Percentiles rank a stretch among this genome's conserved stretches.
These are phyloP conservation scores for Candida koratica DNA, from an alignment of 805 yeast genomes.

Conservation along the genomic window DNA sequence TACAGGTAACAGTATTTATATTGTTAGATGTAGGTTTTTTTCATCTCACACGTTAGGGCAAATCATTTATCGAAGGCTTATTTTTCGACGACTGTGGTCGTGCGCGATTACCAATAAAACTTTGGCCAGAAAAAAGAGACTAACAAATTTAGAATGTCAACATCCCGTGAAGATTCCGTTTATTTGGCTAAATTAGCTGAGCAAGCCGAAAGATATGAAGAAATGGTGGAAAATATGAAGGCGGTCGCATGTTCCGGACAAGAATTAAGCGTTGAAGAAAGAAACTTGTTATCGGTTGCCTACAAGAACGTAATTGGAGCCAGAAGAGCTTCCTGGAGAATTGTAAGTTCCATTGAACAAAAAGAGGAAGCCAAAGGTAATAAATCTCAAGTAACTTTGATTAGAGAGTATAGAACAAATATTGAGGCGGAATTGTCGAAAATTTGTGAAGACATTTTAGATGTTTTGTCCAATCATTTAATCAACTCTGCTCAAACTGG, in stretches of 20 bases:
- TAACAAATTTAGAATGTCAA: slow-evolving; percentile 47
- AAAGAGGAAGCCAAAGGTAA: slow-evolving; percentile 96
- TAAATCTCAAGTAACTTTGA: slow-evolving; percentile 81
- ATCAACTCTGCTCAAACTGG: slow-evolving; percentile 94
- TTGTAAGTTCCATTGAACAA: slow-evolving; percentile 96
- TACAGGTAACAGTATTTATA: too few relatives aligned
- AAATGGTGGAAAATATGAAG: slow-evolving; percentile 98
- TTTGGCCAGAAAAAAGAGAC: slow-evolving; percentile 1
- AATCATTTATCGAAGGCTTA: too few relatives aligned
- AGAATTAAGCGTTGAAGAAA: slow-evolving; percentile 95
- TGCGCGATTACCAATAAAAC: neutral
- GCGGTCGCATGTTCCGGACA: slow-evolving; percentile 94
- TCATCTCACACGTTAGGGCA: too few relatives aligned
- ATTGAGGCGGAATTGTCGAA: slow-evolving; percentile 88
- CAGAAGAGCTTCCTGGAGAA: slow-evolving; percentile 99
- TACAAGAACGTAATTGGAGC: slow-evolving; percentile 98
- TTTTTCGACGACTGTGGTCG: slow-evolving; percentile 3
- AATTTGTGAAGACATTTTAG: slow-evolving; percentile 90
- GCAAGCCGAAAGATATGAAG: slow-evolving; percentile 99
- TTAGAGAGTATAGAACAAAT: slow-evolving; percentile 91
- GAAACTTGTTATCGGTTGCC: slow-evolving; percentile 94
- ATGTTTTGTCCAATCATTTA: slow-evolving; percentile 82
- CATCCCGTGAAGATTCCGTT: slow-evolving; percentile 95
- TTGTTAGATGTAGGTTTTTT: too few relatives aligned
- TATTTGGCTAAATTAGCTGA: slow-evolving; percentile 97